Evolutionary conservation across 352 stramenopile species (phyloP), one percentile per base, ranked within the genome.

Genomic region (Phytophthora sansomeana): DNA sequence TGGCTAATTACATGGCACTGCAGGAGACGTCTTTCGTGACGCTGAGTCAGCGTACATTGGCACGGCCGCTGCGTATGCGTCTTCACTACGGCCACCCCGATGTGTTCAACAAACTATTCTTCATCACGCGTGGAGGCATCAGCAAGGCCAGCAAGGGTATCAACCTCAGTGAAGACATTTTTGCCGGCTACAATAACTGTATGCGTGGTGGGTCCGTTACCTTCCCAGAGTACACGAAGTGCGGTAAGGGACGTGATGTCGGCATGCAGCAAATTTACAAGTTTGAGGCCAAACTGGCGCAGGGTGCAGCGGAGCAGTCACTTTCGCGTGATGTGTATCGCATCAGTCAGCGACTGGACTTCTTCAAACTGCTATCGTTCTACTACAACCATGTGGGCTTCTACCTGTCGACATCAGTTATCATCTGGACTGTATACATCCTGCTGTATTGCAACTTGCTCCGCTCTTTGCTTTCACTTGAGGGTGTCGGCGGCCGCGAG

Each of bases 211-310:
- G 97, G 17, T 92, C 92, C 9, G 97, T 99, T 16, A 90, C 90
- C 2, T 99, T 99, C 85, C 97, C 97, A n/a, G 98, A 99, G 79
- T 99, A 99, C 73, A 88, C 98, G 46, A 98, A 99, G 81, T 97
- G 98, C 43, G 98, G 98, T 51, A 99, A 99, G 74, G 98, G 98
- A 35, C 95, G 98, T 51, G 98, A 99, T 91, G 98, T 99, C 26
- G 98, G 98, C 41, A 99, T 99, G 96, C 98, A 98, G 71, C 98
- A 99, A 74, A 99, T 99, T 65, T 99, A 99, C 87, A 99, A 99
- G 79, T 99, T 99, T 63, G 98, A 99, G 77, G 97, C 98, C 1
- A 99, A 99, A 67, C 80, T 98, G 9, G 97, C 94, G 57, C 96
- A 99, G 77, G 98, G 98, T 49, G 97, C 97, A 10, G 98, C 95